Conservation (phyloP, 768 basidiomycete genomes). For the Auriscalpium vulgare region DNA sequence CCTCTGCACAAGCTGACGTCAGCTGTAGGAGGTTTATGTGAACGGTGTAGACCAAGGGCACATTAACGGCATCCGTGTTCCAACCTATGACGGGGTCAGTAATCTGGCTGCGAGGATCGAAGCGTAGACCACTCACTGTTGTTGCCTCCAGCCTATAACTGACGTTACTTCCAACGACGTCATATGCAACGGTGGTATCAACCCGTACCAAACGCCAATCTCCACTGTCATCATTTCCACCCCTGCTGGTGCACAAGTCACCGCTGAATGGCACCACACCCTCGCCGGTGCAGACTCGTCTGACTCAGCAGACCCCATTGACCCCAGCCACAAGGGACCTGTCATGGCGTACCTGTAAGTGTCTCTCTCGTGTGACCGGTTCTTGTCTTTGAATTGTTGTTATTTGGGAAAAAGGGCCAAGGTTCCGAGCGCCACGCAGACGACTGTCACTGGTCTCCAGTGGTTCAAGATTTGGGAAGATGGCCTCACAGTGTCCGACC, state of each 20-base stretch:
- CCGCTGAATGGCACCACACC: conserved; percentile 46
- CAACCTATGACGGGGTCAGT: conserved; percentile 41
- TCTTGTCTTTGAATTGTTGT: neutral
- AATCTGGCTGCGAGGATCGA: neutral
- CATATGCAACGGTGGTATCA: conserved; percentile 56
- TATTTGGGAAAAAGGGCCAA: conserved; percentile 27
- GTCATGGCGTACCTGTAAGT: conserved; percentile 43
- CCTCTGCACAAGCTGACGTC: neutral
- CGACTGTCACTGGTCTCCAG: conserved; percentile 35
- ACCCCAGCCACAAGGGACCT: conserved; percentile 45
- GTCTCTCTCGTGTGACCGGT: neutral
- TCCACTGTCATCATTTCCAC: conserved; percentile 38
- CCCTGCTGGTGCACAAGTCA: conserved; percentile 44
- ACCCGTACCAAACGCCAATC: conserved; percentile 42
- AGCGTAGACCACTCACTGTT: neutral
- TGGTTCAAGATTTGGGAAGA: conserved; percentile 53
- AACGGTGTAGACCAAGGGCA: conserved; percentile 45
- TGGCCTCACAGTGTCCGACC: conserved; percentile 23
- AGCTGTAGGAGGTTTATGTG: conserved; percentile 36
- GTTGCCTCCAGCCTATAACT: conserved; percentile 37
- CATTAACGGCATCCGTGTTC: conserved; percentile 36
- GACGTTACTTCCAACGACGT: conserved; percentile 47
- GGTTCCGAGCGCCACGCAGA: conserved; percentile 37
- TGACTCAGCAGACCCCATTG: conserved; percentile 43
- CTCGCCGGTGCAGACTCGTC: conserved; percentile 35